Evolutionary conservation across 1,284 basidiomycete species (phyloP), one percentile per base, ranked within the genome.

Genomic region (Afroboletus lepidellus): DNA sequence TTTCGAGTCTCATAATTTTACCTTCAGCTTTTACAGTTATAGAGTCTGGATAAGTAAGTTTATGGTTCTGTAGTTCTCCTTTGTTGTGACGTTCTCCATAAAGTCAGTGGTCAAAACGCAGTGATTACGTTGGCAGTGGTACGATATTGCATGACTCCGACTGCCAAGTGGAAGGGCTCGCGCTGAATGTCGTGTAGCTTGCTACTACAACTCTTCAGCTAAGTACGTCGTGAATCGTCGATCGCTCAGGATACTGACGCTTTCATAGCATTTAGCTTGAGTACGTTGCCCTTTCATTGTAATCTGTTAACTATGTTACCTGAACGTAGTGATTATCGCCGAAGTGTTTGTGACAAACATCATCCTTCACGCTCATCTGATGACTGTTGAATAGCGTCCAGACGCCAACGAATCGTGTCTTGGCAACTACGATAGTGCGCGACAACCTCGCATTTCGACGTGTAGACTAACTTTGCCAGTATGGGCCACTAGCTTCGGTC

Each of bases 41-140:
- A 47, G 60, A 46, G 53, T 61, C 27, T 61, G 60, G 60, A 61
- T 60, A 51, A 60, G 60, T 61, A 45, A 38, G 60, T 52, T 21
- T 16, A 20, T 33, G 5, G 8, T 21, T 18, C 13, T 12, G 34
- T 9, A 1, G n/a, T n/a, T n/a, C n/a, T n/a, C 24, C 5, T 18
- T 15, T 15, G 13, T 50, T 15, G 15, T 44, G 18, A 50, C 18
- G 12, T 25, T 32, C 8, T 8, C 20, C 18, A 8, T 43, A 21
- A 45, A 63, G 60, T 62, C 38, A 61, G 57, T 15, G 50, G 51
- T 38, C 30, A 21, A 18, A 62, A 51, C 33, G 30, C n/a, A 12
- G 32, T 36, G 16, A 24, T 62, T 9, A 61, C 51, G 5, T 21
- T 33, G 25, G 46, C 34, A 25, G 62, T 63, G 50, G 61, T 63